Evolutionary conservation across 192 early-diverging fungal genomes (phyloP).

Genomic region (Backusella macrospora): DNA sequence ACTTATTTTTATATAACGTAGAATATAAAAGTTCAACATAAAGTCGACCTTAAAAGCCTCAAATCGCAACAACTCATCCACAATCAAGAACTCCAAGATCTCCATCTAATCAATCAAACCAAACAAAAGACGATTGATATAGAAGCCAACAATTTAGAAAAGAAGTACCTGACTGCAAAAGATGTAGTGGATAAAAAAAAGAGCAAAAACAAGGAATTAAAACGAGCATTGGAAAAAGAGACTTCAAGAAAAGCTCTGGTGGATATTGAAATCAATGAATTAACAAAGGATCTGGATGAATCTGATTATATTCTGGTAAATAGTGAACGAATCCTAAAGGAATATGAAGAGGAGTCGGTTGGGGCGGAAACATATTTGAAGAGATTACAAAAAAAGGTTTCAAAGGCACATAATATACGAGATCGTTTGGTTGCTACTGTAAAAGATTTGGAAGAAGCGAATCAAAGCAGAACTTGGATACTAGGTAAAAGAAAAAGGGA

Average conservation of each 20-base stretch:
- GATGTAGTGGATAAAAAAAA: not conserved
- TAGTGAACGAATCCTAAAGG: not conserved
- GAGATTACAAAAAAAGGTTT: not conserved
- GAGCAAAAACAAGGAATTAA: not conserved
- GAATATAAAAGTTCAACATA: not conserved
- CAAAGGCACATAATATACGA: not conserved
- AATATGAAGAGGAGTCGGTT: not conserved
- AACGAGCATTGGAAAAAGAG: not conserved
- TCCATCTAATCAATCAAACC: not conserved
- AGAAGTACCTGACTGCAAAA: not conserved
- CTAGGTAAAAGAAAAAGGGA: not conserved
- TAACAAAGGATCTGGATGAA: not conserved
- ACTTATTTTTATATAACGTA: not conserved
- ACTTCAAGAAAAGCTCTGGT: not conserved
- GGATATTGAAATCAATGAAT: not conserved
- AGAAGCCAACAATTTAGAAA: not conserved
- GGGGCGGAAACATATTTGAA: not conserved
- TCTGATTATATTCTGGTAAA: not conserved
- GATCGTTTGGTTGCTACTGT: not conserved
- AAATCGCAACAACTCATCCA: not conserved
- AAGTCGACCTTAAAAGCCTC: not conserved
- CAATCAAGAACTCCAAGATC: not conserved
- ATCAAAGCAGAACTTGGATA: not conserved
- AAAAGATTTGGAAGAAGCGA: not conserved
- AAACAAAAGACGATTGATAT: constrained; percentile 1